These are phyloP conservation scores for Schoenoplectus tabernaemontani DNA, from an alignment of 202 grass and related monocot species.

Conservation along the genomic window DNA sequence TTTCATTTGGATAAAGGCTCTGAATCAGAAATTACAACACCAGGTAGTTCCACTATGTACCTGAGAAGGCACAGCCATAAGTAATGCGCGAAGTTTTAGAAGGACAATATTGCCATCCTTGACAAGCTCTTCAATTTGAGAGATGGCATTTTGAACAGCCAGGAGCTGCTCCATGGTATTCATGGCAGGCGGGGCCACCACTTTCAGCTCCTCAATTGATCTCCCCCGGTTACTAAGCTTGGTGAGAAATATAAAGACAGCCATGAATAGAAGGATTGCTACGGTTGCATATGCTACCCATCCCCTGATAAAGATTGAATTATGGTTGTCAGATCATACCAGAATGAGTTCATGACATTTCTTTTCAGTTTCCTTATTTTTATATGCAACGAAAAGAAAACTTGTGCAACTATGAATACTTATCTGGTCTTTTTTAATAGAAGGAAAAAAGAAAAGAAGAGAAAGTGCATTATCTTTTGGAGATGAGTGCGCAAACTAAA, in stretches of 20 bases:
- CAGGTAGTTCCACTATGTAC: constrained; percentile 21
- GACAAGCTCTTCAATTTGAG: constrained; percentile 82
- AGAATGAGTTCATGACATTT: constrained; percentile 4
- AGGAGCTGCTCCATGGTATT: constrained; percentile 96
- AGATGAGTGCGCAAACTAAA: background rate
- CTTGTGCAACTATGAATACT: background rate
- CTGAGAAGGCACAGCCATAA: constrained; percentile 86
- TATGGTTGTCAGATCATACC: constrained; percentile 16
- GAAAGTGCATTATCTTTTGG: background rate
- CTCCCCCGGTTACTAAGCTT: constrained; percentile 73
- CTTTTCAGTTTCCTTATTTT: background rate
- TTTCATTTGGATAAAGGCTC: background rate
- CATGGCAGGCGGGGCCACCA: constrained; percentile 71
- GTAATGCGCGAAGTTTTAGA: constrained; percentile 69
- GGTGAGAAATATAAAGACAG: constrained; percentile 68
- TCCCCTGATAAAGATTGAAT: constrained; percentile 42
- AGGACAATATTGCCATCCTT: constrained; percentile 93
- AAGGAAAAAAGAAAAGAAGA: background rate
- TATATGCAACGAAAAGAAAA: background rate
- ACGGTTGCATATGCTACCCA: constrained; percentile 66
- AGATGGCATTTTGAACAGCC: constrained; percentile 95
- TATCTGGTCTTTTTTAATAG: background rate
- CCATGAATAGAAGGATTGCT: constrained; percentile 60
- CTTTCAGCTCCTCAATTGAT: constrained; percentile 60
- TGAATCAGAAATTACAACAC: background rate